Evolutionary conservation across 73 alveolate genomes (phyloP).

Genomic region (Paramecium sexaurelia): DNA sequence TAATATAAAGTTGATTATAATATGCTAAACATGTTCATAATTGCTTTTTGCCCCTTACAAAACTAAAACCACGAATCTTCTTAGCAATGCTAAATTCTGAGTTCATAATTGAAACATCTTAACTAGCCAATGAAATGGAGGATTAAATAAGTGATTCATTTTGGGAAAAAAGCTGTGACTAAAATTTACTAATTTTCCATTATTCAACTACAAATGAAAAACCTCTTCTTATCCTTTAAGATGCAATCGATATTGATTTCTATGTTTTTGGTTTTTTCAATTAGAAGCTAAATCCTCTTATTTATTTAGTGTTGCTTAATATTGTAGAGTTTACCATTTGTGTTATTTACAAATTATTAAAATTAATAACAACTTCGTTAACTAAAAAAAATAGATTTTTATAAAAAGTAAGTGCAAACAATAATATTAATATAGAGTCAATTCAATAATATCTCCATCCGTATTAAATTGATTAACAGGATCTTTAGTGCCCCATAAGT

Average conservation of each 20-base stretch:
- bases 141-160: not conserved
- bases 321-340: not conserved
- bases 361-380: slow-evolving; percentile 24
- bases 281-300: slow-evolving; percentile 16
- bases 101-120: slow-evolving; percentile 8
- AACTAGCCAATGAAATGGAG: slow-evolving; percentile 8
- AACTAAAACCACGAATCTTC: slow-evolving; percentile 40
- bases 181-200: not conserved
- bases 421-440: not conserved
- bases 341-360: not conserved
- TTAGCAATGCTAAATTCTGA: not conserved
- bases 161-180: slow-evolving; percentile 25
- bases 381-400: not conserved
- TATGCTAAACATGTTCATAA: not conserved
- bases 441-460: slow-evolving; percentile 35
- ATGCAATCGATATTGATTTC: not conserved
- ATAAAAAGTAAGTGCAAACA: not conserved
- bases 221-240: slow-evolving; percentile 41
- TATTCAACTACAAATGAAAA: slow-evolving; percentile 12
- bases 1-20: not conserved
- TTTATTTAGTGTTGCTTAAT: not conserved
- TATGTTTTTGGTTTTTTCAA: not conserved
- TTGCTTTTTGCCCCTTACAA: not conserved
- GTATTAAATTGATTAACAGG: not conserved
- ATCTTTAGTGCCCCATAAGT: not conserved